Conservation (phyloP, 768 basidiomycete species). For the Mycena maculata region DNA sequence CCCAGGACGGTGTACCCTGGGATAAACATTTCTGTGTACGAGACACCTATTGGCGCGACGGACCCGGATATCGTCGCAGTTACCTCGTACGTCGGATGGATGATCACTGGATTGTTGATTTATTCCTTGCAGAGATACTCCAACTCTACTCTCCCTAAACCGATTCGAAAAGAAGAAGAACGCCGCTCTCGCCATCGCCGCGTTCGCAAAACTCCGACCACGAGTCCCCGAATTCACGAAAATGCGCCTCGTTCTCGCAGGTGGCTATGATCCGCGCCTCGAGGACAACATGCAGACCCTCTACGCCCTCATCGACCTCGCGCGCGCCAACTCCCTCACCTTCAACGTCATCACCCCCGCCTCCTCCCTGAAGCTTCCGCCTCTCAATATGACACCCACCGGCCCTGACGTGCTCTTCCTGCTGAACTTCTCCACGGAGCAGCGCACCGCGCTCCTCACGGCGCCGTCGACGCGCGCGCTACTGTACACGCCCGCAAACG, state of each 20-base stretch:
- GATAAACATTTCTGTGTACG: constrained; percentile 85
- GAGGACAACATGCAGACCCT: constrained; percentile 71
- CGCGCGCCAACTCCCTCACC: constrained; percentile 64
- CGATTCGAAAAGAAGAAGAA: constrained; percentile 98
- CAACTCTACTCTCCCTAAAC: constrained; percentile 89
- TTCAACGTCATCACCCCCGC: constrained; percentile 58
- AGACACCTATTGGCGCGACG: constrained; percentile 51
- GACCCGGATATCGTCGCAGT: constrained; percentile 67
- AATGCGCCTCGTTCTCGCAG: constrained; percentile 83
- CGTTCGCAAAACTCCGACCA: constrained; percentile 71
- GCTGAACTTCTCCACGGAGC: constrained; percentile 89
- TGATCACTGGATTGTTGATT: background rate
- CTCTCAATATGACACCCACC: constrained; percentile 49
- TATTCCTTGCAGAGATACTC: constrained; percentile 59
- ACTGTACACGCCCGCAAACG: constrained; percentile 93
- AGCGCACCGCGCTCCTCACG: constrained; percentile 84
- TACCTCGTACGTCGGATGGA: constrained; percentile 62
- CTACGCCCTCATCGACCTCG: constrained; percentile 67
- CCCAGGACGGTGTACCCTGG: constrained; percentile 95
- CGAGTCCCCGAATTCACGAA: constrained; percentile 44
- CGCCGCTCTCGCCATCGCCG: constrained; percentile 77
- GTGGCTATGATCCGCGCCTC: constrained; percentile 91
- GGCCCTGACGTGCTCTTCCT: constrained; percentile 83
- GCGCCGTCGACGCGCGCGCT: constrained; percentile 75
- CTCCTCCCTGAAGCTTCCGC: constrained; percentile 47